Conservation (phyloP, 106 monocot species). For the Dendrobium catenatum region DNA sequence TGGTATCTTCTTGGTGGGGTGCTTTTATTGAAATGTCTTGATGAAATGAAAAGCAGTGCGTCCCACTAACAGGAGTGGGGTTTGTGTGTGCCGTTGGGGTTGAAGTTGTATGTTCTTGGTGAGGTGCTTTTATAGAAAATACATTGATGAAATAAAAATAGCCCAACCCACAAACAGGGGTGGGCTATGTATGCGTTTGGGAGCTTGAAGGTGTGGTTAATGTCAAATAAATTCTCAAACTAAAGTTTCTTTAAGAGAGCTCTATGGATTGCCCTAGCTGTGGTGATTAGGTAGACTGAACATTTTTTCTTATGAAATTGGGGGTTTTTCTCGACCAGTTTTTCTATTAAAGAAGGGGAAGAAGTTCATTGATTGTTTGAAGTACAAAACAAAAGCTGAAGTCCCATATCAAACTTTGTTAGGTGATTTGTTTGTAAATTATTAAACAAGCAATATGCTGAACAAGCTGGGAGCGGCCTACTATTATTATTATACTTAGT, state of each 20-base stretch:
- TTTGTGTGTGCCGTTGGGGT: background rate
- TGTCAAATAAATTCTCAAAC: background rate
- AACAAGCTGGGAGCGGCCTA: background rate
- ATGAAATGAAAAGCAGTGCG: background rate
- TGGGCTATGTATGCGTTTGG: background rate
- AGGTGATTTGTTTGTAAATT: background rate
- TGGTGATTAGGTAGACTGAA: background rate
- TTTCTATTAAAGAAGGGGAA: background rate
- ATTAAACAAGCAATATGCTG: background rate
- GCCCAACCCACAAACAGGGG: background rate
- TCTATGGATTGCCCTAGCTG: background rate
- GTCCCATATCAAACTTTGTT: background rate
- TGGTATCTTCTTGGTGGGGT: background rate
- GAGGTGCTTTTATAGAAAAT: background rate
- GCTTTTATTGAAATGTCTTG: background rate
- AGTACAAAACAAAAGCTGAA: background rate
- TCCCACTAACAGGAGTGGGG: background rate
- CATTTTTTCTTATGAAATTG: background rate
- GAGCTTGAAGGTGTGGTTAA: background rate
- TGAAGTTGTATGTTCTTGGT: background rate
- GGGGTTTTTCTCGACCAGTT: background rate
- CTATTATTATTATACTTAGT: background rate
- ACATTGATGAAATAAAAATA: background rate
- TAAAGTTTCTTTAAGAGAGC: background rate
- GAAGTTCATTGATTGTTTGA: background rate